Evolutionary conservation across 2,329 filamentous ascomycete genomes (phyloP).

Genomic region (Stagonosporopsis cucurbitacearum): DNA sequence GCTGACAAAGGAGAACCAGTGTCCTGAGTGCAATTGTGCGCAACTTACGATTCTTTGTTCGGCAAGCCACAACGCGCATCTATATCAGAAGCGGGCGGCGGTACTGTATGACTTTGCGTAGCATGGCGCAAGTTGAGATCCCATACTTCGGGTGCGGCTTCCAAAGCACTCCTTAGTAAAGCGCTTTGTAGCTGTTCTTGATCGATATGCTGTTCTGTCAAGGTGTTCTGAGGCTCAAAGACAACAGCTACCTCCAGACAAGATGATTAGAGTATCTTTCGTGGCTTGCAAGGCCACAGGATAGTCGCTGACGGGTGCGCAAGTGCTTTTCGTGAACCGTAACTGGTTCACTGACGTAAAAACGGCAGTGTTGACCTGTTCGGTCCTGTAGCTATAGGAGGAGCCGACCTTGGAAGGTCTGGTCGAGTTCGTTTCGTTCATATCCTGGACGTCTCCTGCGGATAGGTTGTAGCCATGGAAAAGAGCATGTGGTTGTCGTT

Average conservation of each 20-base stretch:
- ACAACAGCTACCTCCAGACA: neutral
- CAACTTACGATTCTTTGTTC: neutral
- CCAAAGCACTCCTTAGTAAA: neutral
- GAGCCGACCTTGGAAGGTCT: neutral
- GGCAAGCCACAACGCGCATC: neutral
- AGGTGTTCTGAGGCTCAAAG: neutral
- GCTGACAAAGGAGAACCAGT: neutral
- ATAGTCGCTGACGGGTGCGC: neutral
- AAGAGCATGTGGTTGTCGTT: conserved; percentile 2
- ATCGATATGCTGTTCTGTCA: neutral
- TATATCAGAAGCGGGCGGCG: neutral
- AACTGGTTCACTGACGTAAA: neutral
- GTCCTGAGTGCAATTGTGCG: neutral
- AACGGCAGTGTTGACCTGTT: neutral
- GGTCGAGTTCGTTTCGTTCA: neutral
- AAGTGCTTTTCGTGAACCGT: neutral
- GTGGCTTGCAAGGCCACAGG: neutral
- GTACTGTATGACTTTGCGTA: neutral
- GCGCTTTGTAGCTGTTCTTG: neutral
- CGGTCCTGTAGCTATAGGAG: neutral
- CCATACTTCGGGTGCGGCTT: neutral
- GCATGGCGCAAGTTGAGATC: neutral
- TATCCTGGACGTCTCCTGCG: conserved; percentile 3
- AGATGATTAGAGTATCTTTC: neutral
- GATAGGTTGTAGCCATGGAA: conserved; percentile 1